These are phyloP conservation scores for Dispira simplex DNA, from an alignment of 192 early-diverging fungal genomes.

Conservation along the genomic window DNA sequence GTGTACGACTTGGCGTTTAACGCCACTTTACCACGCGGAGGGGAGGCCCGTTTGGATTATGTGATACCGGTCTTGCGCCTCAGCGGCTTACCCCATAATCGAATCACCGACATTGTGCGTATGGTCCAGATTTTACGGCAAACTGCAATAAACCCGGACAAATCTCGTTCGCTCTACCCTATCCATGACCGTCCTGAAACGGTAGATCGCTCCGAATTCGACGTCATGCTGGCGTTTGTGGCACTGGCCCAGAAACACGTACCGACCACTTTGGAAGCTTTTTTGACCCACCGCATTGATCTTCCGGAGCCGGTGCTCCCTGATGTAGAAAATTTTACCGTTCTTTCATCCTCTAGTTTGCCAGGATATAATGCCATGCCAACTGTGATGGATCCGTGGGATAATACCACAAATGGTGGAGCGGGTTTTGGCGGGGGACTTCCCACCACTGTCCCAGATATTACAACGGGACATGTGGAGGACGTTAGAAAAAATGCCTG, in stretches of 20 bases:
- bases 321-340: slow-evolving; percentile 34
- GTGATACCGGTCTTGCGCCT: background rate
- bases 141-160: too few species aligned
- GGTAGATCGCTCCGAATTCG: slow-evolving; percentile 33
- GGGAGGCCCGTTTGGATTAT: background rate
- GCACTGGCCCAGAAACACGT: slow-evolving; percentile 70
- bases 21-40: background rate
- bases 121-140: background rate
- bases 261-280: slow-evolving; percentile 46
- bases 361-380: background rate
- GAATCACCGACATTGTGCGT: background rate
- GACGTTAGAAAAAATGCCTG: too few species aligned
- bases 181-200: background rate
- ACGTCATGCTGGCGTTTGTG: slow-evolving; percentile 47
- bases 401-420: background rate
- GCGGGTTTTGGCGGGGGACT: background rate
- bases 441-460: too few species aligned
- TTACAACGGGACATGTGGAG: too few species aligned
- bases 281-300: slow-evolving; percentile 48
- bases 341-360: slow-evolving; percentile 5
- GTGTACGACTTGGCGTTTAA: slow-evolving; percentile 9
- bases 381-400: background rate
- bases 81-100: background rate
- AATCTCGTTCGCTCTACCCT: too few species aligned
- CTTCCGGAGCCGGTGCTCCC: slow-evolving; percentile 42